Conservation (phyloP, 2,329 filamentous ascomycete species). For the Trichoderma sp. region DNA sequence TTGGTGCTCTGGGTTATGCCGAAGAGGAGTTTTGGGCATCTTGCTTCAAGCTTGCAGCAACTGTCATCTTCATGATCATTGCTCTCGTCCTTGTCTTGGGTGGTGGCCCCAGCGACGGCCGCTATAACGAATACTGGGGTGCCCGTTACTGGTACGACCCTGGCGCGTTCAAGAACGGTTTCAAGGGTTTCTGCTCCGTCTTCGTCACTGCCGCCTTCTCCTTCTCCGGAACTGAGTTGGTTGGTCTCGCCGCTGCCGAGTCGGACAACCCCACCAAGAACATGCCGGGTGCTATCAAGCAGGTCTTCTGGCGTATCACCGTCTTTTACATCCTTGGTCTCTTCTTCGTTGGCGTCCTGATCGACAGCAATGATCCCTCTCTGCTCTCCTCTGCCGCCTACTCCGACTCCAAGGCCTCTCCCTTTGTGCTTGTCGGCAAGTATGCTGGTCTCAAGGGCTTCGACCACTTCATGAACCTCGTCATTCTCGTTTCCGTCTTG, state of each 20-base stretch:
- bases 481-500: constrained; percentile 50
- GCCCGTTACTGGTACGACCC: constrained; percentile 41
- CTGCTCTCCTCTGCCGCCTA: constrained; percentile 36
- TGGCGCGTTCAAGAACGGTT: constrained; percentile 60
- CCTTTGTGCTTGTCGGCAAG: constrained; percentile 47
- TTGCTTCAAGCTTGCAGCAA: constrained; percentile 47
- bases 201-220: constrained; percentile 68
- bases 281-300: constrained; percentile 72
- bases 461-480: constrained; percentile 49
- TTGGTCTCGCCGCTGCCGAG: constrained; percentile 66
- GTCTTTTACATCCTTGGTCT: constrained; percentile 46
- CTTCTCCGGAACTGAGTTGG: constrained; percentile 63
- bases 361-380: constrained; percentile 37
- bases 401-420: constrained; percentile 39
- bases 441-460: constrained; percentile 45
- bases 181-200: constrained; percentile 64
- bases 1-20: constrained; percentile 41
- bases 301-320: constrained; percentile 54
- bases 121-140: constrained; percentile 41
- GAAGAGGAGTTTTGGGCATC: constrained; percentile 35
- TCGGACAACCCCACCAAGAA: constrained; percentile 62
- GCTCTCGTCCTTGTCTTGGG: constrained; percentile 53
- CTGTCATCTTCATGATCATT: constrained; percentile 51
- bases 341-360: constrained; percentile 44
- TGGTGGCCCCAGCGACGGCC: constrained; percentile 46